These are phyloP conservation scores for Aspergillus nanangensis DNA, from an alignment of 495 filamentous ascomycete genomes.

Conservation along the genomic window DNA sequence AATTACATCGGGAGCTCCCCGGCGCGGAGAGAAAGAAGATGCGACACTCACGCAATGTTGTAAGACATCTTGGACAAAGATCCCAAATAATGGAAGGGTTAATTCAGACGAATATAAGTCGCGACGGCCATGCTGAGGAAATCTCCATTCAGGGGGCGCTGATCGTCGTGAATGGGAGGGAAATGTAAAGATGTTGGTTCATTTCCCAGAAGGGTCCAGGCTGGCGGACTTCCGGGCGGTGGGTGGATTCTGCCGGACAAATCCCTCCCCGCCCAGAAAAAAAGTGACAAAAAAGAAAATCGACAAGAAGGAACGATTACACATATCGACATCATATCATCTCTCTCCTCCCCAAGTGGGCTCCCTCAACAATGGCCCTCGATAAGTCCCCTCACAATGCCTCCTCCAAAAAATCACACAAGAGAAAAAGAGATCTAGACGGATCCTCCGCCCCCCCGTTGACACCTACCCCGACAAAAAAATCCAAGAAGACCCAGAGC, in stretches of 20 bases:
- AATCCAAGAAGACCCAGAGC: conserved; percentile 31
- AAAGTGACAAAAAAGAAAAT: conserved; percentile 13
- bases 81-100: no score
- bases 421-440: conserved; percentile 37
- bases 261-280: conserved; percentile 16
- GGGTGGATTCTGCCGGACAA: conserved; percentile 14
- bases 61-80: conserved; percentile 50
- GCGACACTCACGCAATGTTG: conserved; percentile 75
- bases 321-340: background rate
- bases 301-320: no score
- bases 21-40: background rate
- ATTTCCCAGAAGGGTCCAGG: conserved; percentile 14
- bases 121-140: no score
- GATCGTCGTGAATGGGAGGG: conserved; percentile 3
- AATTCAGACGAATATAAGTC: no score
- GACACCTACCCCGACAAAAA: conserved; percentile 34
- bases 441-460: conserved; percentile 17
- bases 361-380: conserved; percentile 23
- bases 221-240: conserved; percentile 17
- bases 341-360: background rate
- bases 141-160: background rate
- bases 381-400: conserved; percentile 13
- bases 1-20: no score
- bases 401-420: conserved; percentile 25
- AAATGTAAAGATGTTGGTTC: conserved; percentile 7